Base-by-base conservation (phyloP, 306 rosid species). In the Vachellia collinsii region DNA sequence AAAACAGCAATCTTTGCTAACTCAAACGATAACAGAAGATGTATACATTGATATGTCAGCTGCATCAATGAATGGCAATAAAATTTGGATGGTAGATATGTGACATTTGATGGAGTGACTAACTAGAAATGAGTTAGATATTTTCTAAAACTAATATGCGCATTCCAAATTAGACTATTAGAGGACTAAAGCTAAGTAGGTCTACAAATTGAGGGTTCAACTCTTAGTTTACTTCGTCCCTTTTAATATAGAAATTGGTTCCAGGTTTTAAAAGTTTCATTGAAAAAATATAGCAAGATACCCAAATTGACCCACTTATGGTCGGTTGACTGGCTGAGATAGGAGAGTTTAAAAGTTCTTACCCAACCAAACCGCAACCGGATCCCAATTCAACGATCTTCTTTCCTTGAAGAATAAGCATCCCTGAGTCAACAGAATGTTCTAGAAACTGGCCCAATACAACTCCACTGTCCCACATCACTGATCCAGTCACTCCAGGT, bases 381-480 rank as follows among this genome's bases (percentile, higher is more conserved):
- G 94, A 91, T 66, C 98, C 97, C 83, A 91, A 63, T 81, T 93
- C 94, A 81, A 93, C 85, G 69, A 87, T 75, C 85, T 88, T 93
- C 87, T 90, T 91, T 29, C 86, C 91, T 72, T 85, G 93, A 59
- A 93, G 89, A 81, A 68, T 74, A 85, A 90, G 93, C 82, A 83
- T 77, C 64, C 87, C 87, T 5, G 90, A 83, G 78, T 91, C 98
- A 22, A 91, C 91, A 67, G 97, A 88, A 81, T 91, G 92, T 87
- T 93, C 97, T 13, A 93, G 82, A 83, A 93, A 93, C 92, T 93
- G 91, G 9, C 91, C 94, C 85, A 91, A 74, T 13, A 91, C 79
- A 46, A 93, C 86, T 62, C 93, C 97, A 85, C 94, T 93, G 86
- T 93, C 98, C 98, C 98, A 93, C 93, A 88, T 87, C 81, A 91